These are phyloP conservation scores for Pinus tabuliformis DNA, from an alignment of 75 land plant species.

Conservation along the genomic window DNA sequence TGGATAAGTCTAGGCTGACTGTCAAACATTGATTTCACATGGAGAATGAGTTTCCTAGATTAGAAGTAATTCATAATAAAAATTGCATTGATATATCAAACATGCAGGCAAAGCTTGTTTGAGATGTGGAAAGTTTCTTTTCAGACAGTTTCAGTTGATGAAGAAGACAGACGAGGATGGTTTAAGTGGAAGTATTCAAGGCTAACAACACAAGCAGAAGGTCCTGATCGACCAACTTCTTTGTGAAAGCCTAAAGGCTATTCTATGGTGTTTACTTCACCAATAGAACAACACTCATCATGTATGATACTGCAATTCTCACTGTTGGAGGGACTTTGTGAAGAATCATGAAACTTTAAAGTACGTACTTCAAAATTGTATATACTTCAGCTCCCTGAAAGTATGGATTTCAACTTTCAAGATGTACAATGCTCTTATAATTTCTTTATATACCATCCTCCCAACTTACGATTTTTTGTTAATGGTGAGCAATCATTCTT, in stretches of 20 bases:
- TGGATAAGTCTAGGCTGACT: neutral
- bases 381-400: neutral
- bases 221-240: neutral
- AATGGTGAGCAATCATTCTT: neutral
- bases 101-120: constrained; percentile 46
- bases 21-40: neutral
- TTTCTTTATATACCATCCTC: neutral
- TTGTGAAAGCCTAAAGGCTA: neutral
- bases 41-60: neutral
- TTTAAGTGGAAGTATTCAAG: constrained; percentile 11
- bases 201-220: neutral
- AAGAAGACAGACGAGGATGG: constrained; percentile 3
- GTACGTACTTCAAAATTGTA: neutral
- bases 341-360: too few species aligned
- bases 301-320: neutral
- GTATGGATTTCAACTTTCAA: neutral
- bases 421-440: neutral
- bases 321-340: neutral
- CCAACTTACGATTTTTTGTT: neutral
- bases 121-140: constrained; percentile 38
- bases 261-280: neutral
- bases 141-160: constrained; percentile 1
- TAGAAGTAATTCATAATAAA: neutral
- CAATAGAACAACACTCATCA: neutral
- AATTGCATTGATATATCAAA: neutral